These are phyloP conservation scores for Saturnispora galanensis DNA, from an alignment of 805 yeast genomes.

Conservation along the genomic window DNA sequence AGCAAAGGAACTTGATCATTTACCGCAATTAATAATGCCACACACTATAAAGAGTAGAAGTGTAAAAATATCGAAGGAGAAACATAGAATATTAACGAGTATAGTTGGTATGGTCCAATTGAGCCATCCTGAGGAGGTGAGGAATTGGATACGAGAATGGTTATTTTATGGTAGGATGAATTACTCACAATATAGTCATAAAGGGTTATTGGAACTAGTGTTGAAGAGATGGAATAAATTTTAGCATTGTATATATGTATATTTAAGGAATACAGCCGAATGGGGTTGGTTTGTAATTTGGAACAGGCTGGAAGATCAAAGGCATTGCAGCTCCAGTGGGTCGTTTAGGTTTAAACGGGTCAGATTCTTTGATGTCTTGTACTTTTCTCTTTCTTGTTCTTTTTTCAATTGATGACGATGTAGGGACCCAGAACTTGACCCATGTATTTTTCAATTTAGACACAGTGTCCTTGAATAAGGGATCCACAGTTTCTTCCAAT, in stretches of 20 bases:
- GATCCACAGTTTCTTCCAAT: not conserved
- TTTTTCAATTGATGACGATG: not conserved
- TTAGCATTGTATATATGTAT: not conserved
- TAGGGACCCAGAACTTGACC: slow-evolving; percentile 18
- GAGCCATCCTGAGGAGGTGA: slow-evolving; percentile 15
- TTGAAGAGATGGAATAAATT: slow-evolving; percentile 8
- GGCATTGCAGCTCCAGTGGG: slow-evolving; percentile 3
- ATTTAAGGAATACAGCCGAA: slow-evolving; percentile 31
- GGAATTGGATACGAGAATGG: slow-evolving; percentile 21
- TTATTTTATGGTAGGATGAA: slow-evolving; percentile 20
- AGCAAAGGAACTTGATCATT: not conserved
- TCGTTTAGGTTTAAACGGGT: not conserved
- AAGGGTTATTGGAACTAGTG: slow-evolving; percentile 20
- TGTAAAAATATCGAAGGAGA: slow-evolving; percentile 15
- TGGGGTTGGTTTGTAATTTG: slow-evolving; percentile 44
- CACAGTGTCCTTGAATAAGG: slow-evolving; percentile 1
- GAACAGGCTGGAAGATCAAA: slow-evolving; percentile 17
- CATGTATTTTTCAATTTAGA: slow-evolving; percentile 15
- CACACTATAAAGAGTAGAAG: not conserved
- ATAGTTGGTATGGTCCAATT: slow-evolving; percentile 21
- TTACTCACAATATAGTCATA: slow-evolving; percentile 15
- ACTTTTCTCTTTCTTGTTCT: slow-evolving; percentile 4
- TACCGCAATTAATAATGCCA: slow-evolving; percentile 1
- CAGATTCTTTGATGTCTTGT: not conserved
- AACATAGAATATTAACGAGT: slow-evolving; percentile 17